Evolutionary conservation across 2,329 filamentous ascomycete genomes (phyloP), one percentile per base, ranked within the genome.

Genomic region (Neopestalotiopsis sp.): DNA sequence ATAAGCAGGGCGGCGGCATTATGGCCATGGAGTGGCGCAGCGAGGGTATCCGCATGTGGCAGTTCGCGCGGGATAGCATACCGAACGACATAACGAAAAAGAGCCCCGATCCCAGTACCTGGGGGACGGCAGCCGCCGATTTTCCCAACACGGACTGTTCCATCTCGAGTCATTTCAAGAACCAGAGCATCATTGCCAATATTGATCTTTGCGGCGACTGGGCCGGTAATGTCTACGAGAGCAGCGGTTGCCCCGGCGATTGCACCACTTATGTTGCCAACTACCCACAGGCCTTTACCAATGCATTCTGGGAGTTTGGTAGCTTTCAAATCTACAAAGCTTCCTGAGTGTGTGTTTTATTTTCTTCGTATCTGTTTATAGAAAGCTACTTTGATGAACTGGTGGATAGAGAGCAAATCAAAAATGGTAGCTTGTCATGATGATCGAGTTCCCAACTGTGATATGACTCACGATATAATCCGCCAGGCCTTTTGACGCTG

Each of bases 271-370:
- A 83, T 70, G 89, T 91, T 7, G 85, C 88, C 5, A 87, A 86
- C 66, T 86, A 88, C 72, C 89, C 85, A 28, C 78, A 75, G 28
- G 86, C 80, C 1, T 92, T 89, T 76, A 82, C 79, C 57, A 84
- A 88, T 74, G 90, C 87, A 1, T 92, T 84, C 75, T 93, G 87
- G 91, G 89, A 88, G 79, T 90, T 92, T 79, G 87, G 85, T 2
- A 77, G 81, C 9, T 90, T 92, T 71, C 81, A 87, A 71, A 84
- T 92, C 2, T 92, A 90, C 75, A 79, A 83, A 71, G 78, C 81
- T 9, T 73, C 73, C 5, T 80, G 58, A 70, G 45, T 24, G 24
- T 24, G 24, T 24, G 24, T 24, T 24, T 24, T 24, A 24, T 24
- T 24, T 24, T 24, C 24, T 24, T 24, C 24, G 24, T 24, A 24